phyloP scores from a whole-genome alignment of 352 stramenopile genomes.

The Plasmopara muralis region DNA sequence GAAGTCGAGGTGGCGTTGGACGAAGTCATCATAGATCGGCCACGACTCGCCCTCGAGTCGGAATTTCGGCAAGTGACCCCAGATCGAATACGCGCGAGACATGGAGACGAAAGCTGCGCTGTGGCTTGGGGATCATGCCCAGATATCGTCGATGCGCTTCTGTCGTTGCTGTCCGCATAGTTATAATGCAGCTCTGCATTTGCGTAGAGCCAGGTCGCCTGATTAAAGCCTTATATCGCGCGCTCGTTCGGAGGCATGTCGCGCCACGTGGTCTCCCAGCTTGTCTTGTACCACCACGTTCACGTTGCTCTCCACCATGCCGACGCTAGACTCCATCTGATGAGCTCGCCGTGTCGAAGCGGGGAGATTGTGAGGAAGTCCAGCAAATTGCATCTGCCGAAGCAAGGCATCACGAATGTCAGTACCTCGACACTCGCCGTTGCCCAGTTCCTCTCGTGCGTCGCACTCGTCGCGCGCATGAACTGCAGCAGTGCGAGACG shows the following conservation, averaged over 20 bases:
- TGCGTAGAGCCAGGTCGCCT: neutral
- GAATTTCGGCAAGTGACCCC: constrained; percentile 1
- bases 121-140: neutral
- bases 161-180: neutral
- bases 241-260: neutral
- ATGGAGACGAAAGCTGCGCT: neutral
- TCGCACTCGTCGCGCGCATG: neutral
- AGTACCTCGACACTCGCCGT: neutral
- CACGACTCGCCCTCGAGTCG: neutral
- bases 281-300: neutral
- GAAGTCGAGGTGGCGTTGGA: neutral
- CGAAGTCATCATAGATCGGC: neutral
- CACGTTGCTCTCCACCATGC: neutral
- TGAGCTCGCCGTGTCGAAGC: neutral
- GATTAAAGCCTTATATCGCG: neutral
- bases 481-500: neutral
- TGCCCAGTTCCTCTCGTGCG: neutral
- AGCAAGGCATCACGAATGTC: neutral
- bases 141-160: neutral
- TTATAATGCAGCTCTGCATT: neutral
- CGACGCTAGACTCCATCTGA: neutral
- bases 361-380: neutral
- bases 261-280: neutral
- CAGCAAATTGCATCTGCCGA: neutral
- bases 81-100: constrained; percentile 1